A percentile compares a stretch with the other conserved stretches of the same genome.
Conservation (phyloP, 208 protist species). For the Wallacemonas sp. region DNA sequence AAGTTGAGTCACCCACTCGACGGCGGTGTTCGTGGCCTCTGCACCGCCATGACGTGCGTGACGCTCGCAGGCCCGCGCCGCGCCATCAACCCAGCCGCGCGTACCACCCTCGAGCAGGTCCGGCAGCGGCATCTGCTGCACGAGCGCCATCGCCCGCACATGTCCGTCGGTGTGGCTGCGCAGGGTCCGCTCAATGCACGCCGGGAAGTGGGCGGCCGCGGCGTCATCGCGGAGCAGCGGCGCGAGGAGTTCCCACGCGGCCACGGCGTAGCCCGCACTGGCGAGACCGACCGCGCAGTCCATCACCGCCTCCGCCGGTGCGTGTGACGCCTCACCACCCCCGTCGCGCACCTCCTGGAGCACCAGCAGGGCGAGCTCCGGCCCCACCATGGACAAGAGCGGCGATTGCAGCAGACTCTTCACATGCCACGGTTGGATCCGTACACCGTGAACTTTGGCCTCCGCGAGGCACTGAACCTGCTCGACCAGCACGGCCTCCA, state of each 20-base stretch:
- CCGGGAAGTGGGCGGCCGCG: not conserved
- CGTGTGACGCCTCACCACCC: not conserved
- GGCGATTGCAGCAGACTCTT: constrained; percentile 53
- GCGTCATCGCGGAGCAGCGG: not conserved
- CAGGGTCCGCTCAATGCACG: not conserved
- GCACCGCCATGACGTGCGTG: not conserved
- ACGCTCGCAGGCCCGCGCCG: constrained; percentile 9
- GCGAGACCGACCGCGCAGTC: constrained; percentile 48
- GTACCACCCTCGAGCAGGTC: not conserved
- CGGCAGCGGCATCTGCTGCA: constrained; percentile 2
- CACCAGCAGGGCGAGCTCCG: constrained; percentile 49
- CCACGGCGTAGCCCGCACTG: constrained; percentile 28
- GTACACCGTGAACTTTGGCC: constrained; percentile 47
- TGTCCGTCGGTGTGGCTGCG: not conserved
- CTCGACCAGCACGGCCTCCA: constrained; percentile 39
- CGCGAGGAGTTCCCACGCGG: constrained; percentile 34
- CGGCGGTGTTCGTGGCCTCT: not conserved
- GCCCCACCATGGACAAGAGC: constrained; percentile 40
- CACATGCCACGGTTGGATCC: constrained; percentile 43
- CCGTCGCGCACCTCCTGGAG: constrained; percentile 30
- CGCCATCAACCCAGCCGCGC: constrained; percentile 13
- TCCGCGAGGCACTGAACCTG: constrained; percentile 75
- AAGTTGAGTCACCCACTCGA: not conserved
- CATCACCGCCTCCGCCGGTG: constrained; percentile 7
- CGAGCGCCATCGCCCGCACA: not conserved